Evolutionary conservation across 2,329 filamentous ascomycete genomes (phyloP).

Genomic region (Pseudogymnoascus sp.): DNA sequence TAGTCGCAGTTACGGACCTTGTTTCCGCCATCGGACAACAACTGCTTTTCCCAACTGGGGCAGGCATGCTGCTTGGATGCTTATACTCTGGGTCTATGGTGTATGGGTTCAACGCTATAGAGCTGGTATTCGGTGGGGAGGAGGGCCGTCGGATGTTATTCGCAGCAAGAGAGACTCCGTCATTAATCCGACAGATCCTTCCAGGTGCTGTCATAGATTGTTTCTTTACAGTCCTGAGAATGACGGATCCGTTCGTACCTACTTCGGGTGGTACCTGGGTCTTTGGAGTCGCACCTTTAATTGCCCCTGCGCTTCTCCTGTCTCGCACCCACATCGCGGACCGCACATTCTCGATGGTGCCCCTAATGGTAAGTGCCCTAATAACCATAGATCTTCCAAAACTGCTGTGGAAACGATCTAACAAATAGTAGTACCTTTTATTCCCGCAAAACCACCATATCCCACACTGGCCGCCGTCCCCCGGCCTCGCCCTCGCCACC

Average conservation of each 20-base stretch:
- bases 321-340: constrained; percentile 60
- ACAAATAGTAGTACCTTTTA: constrained; percentile 24
- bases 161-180: constrained; percentile 18
- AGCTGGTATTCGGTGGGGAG: constrained; percentile 58
- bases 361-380: constrained; percentile 40
- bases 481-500: constrained; percentile 58
- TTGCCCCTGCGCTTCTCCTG: constrained; percentile 62
- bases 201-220: background rate
- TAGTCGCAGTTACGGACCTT: constrained; percentile 44
- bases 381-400: constrained; percentile 41
- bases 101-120: constrained; percentile 57
- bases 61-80: constrained; percentile 33
- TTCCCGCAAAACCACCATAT: constrained; percentile 15
- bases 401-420: constrained; percentile 20
- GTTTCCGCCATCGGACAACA: constrained; percentile 21
- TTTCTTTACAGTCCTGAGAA: constrained; percentile 16
- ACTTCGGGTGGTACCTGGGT: constrained; percentile 17
- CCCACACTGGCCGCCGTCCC: constrained; percentile 46
- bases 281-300: constrained; percentile 55
- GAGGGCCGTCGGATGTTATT: constrained; percentile 51
- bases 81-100: constrained; percentile 46
- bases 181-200: background rate
- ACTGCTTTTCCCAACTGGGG: constrained; percentile 26
- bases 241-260: constrained; percentile 26
- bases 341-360: constrained; percentile 28